Percentiles rank a stretch among this genome's conserved stretches.
These are phyloP conservation scores for Alternaria arbusti DNA, from an alignment of 2,329 filamentous ascomycete species.

Conservation along the genomic window DNA sequence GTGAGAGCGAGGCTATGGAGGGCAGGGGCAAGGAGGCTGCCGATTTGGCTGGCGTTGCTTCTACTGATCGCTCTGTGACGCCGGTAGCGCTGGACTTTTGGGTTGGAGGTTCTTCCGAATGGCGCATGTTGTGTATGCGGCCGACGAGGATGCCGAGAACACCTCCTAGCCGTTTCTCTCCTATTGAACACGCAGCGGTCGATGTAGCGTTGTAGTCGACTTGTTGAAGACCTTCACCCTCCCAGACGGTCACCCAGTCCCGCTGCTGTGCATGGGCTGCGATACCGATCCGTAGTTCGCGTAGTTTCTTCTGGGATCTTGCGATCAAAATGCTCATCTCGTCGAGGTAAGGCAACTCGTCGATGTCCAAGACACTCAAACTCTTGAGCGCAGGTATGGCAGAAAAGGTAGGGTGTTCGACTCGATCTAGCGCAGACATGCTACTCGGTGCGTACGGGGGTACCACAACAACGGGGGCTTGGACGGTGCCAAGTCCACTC, in stretches of 20 bases:
- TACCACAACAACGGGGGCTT: constrained; percentile 41
- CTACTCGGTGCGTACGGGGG: constrained; percentile 35
- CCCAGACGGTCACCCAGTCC: constrained; percentile 68
- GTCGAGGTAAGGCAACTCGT: constrained; percentile 81
- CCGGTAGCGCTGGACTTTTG: constrained; percentile 14
- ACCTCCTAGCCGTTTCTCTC: constrained; percentile 70
- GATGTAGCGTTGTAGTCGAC: constrained; percentile 65
- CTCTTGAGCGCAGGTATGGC: constrained; percentile 76
- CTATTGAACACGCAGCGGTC: constrained; percentile 59
- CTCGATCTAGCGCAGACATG: constrained; percentile 55
- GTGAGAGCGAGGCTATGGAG: constrained; percentile 23
- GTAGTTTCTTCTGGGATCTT: constrained; percentile 68
- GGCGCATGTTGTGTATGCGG: constrained; percentile 66
- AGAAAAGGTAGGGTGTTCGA: constrained; percentile 82
- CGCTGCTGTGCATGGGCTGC: constrained; percentile 60
- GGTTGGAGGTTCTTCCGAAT: constrained; percentile 36
- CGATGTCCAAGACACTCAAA: constrained; percentile 79
- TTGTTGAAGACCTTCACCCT: constrained; percentile 67
- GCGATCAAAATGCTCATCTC: constrained; percentile 81
- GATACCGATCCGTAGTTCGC: constrained; percentile 77
- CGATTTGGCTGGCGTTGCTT: constrained; percentile 28
- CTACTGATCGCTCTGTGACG: constrained; percentile 19
- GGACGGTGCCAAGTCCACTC: constrained; percentile 41
- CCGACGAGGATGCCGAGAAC: constrained; percentile 73
- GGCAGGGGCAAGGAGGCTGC: constrained; percentile 21